phyloP scores from a whole-genome alignment of 345 rosid species.

The Populus davidiana region DNA sequence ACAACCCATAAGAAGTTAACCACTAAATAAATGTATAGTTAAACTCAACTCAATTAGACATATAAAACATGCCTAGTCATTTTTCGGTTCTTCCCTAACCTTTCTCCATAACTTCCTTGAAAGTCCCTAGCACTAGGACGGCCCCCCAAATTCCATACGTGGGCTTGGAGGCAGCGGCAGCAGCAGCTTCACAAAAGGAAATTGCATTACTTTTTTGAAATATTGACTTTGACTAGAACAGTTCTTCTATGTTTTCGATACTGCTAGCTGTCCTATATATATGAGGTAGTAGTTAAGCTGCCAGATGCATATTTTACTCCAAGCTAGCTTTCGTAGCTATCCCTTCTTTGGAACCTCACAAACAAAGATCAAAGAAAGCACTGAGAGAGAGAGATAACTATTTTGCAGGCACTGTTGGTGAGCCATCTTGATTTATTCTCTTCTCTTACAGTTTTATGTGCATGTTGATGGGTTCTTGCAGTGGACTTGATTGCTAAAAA shows the following conservation, averaged over 20 bases:
- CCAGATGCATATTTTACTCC: neutral
- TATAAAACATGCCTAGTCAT: slow-evolving; percentile 8
- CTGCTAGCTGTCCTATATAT: slow-evolving; percentile 2
- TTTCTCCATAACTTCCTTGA: slow-evolving; percentile 35
- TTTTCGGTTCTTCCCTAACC: slow-evolving; percentile 6
- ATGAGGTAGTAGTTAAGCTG: neutral
- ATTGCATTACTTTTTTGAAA: neutral
- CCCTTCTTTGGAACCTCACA: neutral
- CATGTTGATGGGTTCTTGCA: neutral
- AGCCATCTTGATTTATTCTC: neutral
- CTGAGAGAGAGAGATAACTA: neutral
- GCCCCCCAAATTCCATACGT: neutral
- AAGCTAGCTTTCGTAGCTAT: neutral
- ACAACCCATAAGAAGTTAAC: too few relatives aligned
- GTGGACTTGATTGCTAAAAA: neutral
- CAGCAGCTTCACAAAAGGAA: neutral
- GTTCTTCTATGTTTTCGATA: slow-evolving; percentile 16
- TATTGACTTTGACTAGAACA: slow-evolving; percentile 2
- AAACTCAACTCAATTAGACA: neutral
- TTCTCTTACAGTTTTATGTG: neutral
- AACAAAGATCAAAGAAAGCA: neutral
- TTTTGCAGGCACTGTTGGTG: neutral
- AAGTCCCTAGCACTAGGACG: neutral
- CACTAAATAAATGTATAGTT: too few relatives aligned
- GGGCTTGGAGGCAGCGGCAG: neutral